phyloP scores from a whole-genome alignment of 2,329 filamentous ascomycete species.

The Mycosphaerella arachidis region DNA sequence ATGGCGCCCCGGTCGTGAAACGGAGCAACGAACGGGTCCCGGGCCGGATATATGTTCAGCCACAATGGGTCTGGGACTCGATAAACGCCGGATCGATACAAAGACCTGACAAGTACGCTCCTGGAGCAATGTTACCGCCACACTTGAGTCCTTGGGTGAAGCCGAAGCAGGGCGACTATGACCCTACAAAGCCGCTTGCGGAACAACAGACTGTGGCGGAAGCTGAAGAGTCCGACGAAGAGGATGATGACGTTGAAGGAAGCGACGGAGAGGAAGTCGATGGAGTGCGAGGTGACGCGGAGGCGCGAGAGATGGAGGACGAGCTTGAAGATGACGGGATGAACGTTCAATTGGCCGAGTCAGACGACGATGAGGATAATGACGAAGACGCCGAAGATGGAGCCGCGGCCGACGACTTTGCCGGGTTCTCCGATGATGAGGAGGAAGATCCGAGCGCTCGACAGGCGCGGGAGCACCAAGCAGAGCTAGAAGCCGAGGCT shows the following conservation, averaged over 20 bases:
- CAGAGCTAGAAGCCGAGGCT: constrained; percentile 88
- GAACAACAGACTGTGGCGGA: constrained; percentile 87
- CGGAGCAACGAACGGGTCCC: constrained; percentile 66
- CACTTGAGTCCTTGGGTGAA: constrained; percentile 96
- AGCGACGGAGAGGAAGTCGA: constrained; percentile 36
- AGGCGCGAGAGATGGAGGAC: constrained; percentile 36
- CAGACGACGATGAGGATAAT: constrained; percentile 44
- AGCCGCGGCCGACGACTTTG: constrained; percentile 44
- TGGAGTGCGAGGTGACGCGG: constrained; percentile 33
- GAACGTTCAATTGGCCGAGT: constrained; percentile 41
- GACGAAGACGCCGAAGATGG: constrained; percentile 46
- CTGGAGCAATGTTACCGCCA: constrained; percentile 82
- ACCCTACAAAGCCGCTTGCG: constrained; percentile 78
- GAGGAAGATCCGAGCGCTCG: constrained; percentile 57
- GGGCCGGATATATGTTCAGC: constrained; percentile 89
- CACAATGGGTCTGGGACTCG: constrained; percentile 98
- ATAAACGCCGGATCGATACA: constrained; percentile 88
- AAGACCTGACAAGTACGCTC: constrained; percentile 79
- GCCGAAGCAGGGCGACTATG: constrained; percentile 79
- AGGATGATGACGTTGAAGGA: constrained; percentile 49
- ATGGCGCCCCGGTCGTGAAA: constrained; percentile 51
- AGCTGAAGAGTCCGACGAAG: constrained; percentile 55
- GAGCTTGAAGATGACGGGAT: constrained; percentile 37
- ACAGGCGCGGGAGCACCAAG: constrained; percentile 68
- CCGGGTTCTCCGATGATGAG: constrained; percentile 46